Evolutionary conservation across 768 basidiomycete species (phyloP), one percentile per base, ranked within the genome.

Genomic region (Leucogyrophana mollusca): DNA sequence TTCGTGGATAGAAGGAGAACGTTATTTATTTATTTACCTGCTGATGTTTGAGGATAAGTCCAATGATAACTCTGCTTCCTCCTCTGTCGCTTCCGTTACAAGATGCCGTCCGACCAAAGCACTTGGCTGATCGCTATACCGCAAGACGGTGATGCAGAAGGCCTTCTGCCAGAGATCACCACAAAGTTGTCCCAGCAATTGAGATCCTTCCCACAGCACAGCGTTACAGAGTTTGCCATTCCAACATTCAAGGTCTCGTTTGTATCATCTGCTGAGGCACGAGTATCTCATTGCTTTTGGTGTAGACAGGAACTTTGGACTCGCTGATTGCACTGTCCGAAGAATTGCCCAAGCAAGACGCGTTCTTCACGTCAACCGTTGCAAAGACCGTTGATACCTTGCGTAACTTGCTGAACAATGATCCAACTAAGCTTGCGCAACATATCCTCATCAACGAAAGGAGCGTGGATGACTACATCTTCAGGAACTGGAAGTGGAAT

Each of bases 321-420:
- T 76, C 82, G 16, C 81, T 99, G 44, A 81, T 99, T 49, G 77
- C 82, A 2, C 78, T 98, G 41, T 95, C 94, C 13, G 96, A 98
- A 60, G 85, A 89, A 39, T 77, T 98, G 33, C 91, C 94, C 6
- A 99, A 98, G 71, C 83, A 89, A 47, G 96, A 98, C 57, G 60
- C 76, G 32, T 83, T 80, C 74, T 94, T 97, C 71, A 96, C 93
- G 2, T 72, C 78, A 11, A 83, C 83, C 7, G 87, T 95, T 51
- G 91, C 92, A 38, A 97, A 95, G 73, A 84, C 85, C 7, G 93
- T 98, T 40, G 96, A 98, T 60, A 94, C 93, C 0, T 77, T 98
- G 45, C 86, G 94, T 40, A 90, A 87, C 54, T 77, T 99, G 45
- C 69, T 94, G 36, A 92, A 92, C 61, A 94, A 95, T 56, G 91